These are phyloP conservation scores for Leccinum subgranulosum DNA, from an alignment of 768 basidiomycete species.

Conservation along the genomic window DNA sequence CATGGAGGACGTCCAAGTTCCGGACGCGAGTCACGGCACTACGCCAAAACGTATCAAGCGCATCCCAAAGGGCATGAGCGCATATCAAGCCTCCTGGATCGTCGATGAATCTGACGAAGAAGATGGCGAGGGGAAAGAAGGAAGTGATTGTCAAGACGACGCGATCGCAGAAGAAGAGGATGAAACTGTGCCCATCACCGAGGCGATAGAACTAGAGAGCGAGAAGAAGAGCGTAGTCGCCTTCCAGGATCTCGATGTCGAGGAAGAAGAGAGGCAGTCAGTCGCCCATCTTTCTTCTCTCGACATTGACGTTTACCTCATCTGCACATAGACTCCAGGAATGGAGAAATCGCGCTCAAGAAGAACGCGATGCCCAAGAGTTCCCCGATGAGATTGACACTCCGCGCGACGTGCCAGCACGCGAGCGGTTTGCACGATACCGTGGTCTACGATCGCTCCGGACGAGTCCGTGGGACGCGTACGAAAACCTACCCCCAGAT, in stretches of 20 bases:
- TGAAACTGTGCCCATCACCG: slow-evolving; percentile 57
- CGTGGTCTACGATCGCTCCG: slow-evolving; percentile 89
- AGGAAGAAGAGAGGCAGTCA: slow-evolving; percentile 86
- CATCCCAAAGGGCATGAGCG: slow-evolving; percentile 93
- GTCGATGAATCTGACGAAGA: slow-evolving; percentile 76
- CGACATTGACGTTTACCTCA: background rate
- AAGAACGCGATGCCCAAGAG: slow-evolving; percentile 77
- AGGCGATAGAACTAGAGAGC: slow-evolving; percentile 54
- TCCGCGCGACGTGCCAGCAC: slow-evolving; percentile 77
- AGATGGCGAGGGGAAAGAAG: slow-evolving; percentile 43
- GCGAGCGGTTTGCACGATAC: slow-evolving; percentile 84
- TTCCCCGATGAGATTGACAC: slow-evolving; percentile 98
- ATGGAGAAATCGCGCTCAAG: slow-evolving; percentile 68
- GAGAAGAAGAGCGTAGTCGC: slow-evolving; percentile 50
- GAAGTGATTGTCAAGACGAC: slow-evolving; percentile 41
- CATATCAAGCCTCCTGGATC: slow-evolving; percentile 98
- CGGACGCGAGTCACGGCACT: slow-evolving; percentile 67
- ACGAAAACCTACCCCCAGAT: slow-evolving; percentile 90
- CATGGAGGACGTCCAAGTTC: slow-evolving; percentile 34
- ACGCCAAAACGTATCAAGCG: slow-evolving; percentile 78
- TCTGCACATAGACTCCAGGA: slow-evolving; percentile 50
- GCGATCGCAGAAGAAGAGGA: slow-evolving; percentile 42
- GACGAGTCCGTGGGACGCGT: slow-evolving; percentile 97
- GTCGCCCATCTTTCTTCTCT: slow-evolving; percentile 24
- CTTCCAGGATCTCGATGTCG: slow-evolving; percentile 76